These are phyloP conservation scores for Colletotrichum plurivorum DNA, from an alignment of 2,329 filamentous ascomycete genomes.

Conservation along the genomic window DNA sequence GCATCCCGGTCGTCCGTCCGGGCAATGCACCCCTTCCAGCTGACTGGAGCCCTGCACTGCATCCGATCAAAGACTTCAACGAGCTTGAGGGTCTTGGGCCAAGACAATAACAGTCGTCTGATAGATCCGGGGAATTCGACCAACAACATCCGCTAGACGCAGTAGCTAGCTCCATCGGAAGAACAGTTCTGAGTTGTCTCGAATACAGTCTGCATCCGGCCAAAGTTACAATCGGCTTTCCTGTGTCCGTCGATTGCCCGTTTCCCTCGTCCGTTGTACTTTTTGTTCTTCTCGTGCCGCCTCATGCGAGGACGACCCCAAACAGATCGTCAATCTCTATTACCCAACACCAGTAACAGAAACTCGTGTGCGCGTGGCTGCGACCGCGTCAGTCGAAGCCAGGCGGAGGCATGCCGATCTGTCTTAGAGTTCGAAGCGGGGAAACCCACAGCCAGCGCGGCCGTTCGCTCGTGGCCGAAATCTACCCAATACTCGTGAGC, in stretches of 20 bases:
- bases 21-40: slow-evolving; percentile 77
- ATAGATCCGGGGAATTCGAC: slow-evolving; percentile 5
- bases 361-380: neutral
- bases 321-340: slow-evolving; percentile 11
- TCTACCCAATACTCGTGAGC: too few relatives aligned
- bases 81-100: slow-evolving; percentile 32
- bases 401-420: neutral
- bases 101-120: slow-evolving; percentile 14
- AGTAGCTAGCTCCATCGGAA: slow-evolving; percentile 25
- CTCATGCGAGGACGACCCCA: slow-evolving; percentile 11
- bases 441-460: neutral
- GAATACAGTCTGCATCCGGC: slow-evolving; percentile 39
- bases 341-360: neutral
- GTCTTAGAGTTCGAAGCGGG: neutral
- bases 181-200: slow-evolving; percentile 13
- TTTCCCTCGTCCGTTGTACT: neutral
- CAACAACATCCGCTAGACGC: slow-evolving; percentile 15
- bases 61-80: slow-evolving; percentile 54
- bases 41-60: slow-evolving; percentile 56
- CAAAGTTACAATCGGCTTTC: slow-evolving; percentile 30
- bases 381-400: neutral
- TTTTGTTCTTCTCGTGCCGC: neutral
- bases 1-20: slow-evolving; percentile 74
- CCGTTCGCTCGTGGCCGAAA: neutral
- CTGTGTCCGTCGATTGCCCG: slow-evolving; percentile 30